Conservation (phyloP, 2,329 filamentous ascomycete genomes). For the Alternaria dauci region DNA sequence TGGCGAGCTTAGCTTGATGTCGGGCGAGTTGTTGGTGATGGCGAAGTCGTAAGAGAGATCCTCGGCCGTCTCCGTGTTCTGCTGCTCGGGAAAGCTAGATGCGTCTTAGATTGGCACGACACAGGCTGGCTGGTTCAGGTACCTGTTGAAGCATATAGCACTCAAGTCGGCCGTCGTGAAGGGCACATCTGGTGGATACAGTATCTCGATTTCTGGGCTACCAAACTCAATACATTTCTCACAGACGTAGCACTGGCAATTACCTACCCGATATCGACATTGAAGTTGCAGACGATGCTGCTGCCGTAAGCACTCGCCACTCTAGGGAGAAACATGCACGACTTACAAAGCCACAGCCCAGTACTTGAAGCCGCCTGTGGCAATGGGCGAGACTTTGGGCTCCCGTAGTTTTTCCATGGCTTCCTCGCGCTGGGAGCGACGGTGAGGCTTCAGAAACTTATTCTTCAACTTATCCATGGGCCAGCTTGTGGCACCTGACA, state of each 20-base stretch:
- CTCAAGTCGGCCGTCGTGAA: constrained; percentile 51
- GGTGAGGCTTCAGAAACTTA: constrained; percentile 37
- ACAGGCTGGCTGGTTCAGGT: constrained; percentile 4
- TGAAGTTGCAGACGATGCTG: constrained; percentile 56
- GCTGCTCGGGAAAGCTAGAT: constrained; percentile 53
- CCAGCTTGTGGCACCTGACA: constrained; percentile 31
- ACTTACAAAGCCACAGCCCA: constrained; percentile 54
- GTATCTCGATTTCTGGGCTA: constrained; percentile 54
- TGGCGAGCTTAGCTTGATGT: constrained; percentile 60
- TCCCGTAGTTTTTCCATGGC: constrained; percentile 31
- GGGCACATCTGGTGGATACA: constrained; percentile 51
- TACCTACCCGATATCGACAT: constrained; percentile 53
- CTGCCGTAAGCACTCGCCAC: constrained; percentile 21
- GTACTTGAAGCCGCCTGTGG: constrained; percentile 44
- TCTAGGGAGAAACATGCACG: not conserved
- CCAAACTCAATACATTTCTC: constrained; percentile 14
- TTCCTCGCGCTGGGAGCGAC: constrained; percentile 35
- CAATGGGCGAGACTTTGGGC: constrained; percentile 13
- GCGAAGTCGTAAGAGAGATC: constrained; percentile 53
- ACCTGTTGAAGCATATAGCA: constrained; percentile 56
- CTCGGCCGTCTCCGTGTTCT: constrained; percentile 51
- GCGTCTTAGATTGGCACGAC: constrained; percentile 16
- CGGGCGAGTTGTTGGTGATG: constrained; percentile 59
- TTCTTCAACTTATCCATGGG: constrained; percentile 49
- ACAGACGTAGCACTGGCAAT: not conserved